These are phyloP conservation scores for Penicillium canescens DNA, from an alignment of 495 filamentous ascomycete genomes.

Conservation along the genomic window DNA sequence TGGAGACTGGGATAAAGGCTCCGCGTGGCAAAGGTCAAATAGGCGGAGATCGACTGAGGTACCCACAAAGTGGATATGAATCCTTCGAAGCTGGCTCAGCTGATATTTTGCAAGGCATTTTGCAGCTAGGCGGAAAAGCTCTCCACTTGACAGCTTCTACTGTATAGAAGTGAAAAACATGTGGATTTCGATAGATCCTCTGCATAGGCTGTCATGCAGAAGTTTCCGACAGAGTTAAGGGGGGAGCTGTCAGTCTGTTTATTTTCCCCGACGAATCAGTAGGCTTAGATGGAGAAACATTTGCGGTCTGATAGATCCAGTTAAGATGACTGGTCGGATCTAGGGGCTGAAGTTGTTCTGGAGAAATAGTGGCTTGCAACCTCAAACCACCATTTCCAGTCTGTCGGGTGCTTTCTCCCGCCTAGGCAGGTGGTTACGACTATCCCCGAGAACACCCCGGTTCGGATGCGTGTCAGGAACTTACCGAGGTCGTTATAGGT, in stretches of 20 bases:
- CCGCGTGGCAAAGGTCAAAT: constrained; percentile 4
- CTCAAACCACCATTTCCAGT: constrained; percentile 20
- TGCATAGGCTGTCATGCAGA: not conserved
- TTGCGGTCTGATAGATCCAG: constrained; percentile 28
- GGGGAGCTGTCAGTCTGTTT: constrained; percentile 4
- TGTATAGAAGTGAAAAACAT: no score
- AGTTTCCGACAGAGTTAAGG: not conserved
- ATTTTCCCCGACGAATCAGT: constrained; percentile 16
- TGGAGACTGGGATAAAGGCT: not conserved
- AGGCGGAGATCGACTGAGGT: constrained; percentile 7
- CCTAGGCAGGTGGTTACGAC: constrained; percentile 4
- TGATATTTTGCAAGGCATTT: not conserved
- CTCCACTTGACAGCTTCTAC: not conserved
- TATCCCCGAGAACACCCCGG: constrained; percentile 5
- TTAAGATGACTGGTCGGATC: constrained; percentile 16
- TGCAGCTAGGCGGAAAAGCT: not conserved
- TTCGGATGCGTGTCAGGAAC: constrained; percentile 18
- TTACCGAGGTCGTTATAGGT: constrained; percentile 1
- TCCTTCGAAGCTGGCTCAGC: not conserved
- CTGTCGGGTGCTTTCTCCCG: constrained; percentile 7
- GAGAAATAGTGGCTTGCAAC: constrained; percentile 16
- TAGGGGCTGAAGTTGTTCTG: not conserved
- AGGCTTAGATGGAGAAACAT: not conserved
- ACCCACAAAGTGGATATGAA: not conserved
- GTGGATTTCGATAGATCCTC: not conserved